A percentile compares a stretch with the other conserved stretches of the same genome.
These are phyloP conservation scores for Boletus huronensis DNA, from an alignment of 768 basidiomycete species.

Conservation along the genomic window DNA sequence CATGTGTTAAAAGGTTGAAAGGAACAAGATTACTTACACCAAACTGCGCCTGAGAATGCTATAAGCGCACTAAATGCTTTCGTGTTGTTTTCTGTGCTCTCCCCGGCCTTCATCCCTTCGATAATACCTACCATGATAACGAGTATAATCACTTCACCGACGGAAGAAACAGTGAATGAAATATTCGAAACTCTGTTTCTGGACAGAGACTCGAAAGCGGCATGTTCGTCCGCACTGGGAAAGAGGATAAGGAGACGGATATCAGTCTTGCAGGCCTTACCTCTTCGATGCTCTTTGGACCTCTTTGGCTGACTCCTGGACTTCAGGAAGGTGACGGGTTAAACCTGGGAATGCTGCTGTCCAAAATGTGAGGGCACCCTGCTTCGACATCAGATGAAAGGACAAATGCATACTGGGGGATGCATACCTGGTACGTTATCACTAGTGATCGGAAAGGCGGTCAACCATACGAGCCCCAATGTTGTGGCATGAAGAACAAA, in stretches of 20 bases:
- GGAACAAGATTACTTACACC: constrained; percentile 46
- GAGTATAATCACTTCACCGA: constrained; percentile 67
- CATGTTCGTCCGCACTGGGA: constrained; percentile 48
- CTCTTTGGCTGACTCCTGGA: constrained; percentile 48
- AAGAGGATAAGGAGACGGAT: background rate
- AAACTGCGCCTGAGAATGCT: constrained; percentile 74
- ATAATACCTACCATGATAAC: constrained; percentile 74
- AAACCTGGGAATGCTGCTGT: constrained; percentile 80
- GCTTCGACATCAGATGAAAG: background rate
- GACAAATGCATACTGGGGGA: background rate
- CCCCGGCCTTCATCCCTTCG: constrained; percentile 57
- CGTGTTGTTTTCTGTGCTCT: constrained; percentile 68
- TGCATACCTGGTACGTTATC: constrained; percentile 63
- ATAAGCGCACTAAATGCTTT: constrained; percentile 73
- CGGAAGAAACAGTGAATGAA: constrained; percentile 66
- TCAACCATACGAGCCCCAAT: background rate
- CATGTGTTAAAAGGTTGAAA: background rate
- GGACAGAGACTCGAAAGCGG: constrained; percentile 54
- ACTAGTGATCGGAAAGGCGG: constrained; percentile 35
- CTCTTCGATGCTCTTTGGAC: constrained; percentile 43
- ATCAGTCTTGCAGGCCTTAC: constrained; percentile 29
- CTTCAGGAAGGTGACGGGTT: constrained; percentile 64
- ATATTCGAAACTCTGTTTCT: constrained; percentile 75
- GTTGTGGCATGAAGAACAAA: background rate
- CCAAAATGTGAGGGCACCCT: constrained; percentile 78